Evolutionary conservation across 371 early-diverging fungal species (phyloP).

Genomic region (Synchytrium microbalum): DNA sequence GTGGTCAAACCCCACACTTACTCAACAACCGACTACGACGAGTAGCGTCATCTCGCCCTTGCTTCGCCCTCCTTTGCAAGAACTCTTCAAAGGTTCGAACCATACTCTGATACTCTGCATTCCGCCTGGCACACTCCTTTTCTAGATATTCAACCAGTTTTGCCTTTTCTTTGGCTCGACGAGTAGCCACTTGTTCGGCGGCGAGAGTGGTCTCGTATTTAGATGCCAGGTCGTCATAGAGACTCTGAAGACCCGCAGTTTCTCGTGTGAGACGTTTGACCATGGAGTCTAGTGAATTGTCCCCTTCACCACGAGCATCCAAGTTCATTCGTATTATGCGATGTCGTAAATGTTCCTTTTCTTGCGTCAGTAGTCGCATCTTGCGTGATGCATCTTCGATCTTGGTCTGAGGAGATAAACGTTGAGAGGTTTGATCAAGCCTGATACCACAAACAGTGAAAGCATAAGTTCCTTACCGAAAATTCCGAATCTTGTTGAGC

Average conservation of each 20-base stretch:
- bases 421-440: background rate
- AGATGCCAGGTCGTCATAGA: slow-evolving; percentile 35
- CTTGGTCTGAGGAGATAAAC: slow-evolving; percentile 14
- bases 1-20: too few relatives aligned
- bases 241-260: slow-evolving; percentile 30
- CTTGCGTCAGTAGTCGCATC: slow-evolving; percentile 31
- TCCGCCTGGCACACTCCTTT: slow-evolving; percentile 36
- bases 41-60: slow-evolving; percentile 12
- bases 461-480: slow-evolving; percentile 11
- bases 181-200: slow-evolving; percentile 31
- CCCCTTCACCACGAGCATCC: slow-evolving; percentile 48
- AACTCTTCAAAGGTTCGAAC: slow-evolving; percentile 51
- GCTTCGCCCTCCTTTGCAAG: slow-evolving; percentile 29
- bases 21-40: too few relatives aligned
- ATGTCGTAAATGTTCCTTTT: slow-evolving; percentile 48
- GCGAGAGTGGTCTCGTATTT: slow-evolving; percentile 29
- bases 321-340: slow-evolving; percentile 47
- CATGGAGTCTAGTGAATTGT: slow-evolving; percentile 48
- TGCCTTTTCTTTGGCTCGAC: slow-evolving; percentile 37
- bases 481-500: slow-evolving; percentile 31
- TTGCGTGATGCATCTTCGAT: slow-evolving; percentile 26
- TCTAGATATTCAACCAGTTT: slow-evolving; percentile 41
- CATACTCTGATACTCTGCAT: slow-evolving; percentile 40
- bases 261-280: slow-evolving; percentile 44
- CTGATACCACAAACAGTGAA: background rate